Base-by-base conservation (phyloP, 495 filamentous ascomycete genomes). In the Chaetomium cochliodes region DNA sequence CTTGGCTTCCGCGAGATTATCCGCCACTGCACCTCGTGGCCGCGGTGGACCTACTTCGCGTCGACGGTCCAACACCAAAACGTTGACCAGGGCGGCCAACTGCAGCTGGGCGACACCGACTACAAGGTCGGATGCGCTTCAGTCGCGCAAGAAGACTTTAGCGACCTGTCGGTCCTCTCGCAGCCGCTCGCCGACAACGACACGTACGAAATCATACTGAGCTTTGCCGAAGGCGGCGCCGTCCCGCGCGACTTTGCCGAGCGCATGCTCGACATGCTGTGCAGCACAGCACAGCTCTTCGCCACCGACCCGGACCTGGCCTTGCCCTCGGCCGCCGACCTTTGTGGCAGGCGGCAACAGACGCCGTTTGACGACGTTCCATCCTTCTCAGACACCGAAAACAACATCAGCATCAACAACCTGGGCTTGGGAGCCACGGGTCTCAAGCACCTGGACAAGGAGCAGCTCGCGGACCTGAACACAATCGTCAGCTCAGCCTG, bases 1-100 rank as follows among this genome's bases (percentile, higher is more conserved):
- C 74, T 87, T 0, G 85, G 85, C 8, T 84, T 84, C 76, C 70
- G 80, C 4, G 83, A 87, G 49, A 89, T 88, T 54, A 79, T 87
- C 63, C 71, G 80, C 28, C 70, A 82, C 41, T 88, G 85, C 69
- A 87, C 83, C 9, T 76, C 83, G 56, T 87, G 85, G 86, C 82
- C 85, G 6, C 72, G 30, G 2, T 64, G 70, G 60, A 69, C 65
- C 20, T 68, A 69, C 68, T 75, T 73, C 41, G 42, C 66, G 0
- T 63, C 66, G 13, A 66, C 63, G 5, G 69, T 75, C 5, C 73
- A 75, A 56, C 66, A 73, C 64, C 73, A 73, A 69, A 69, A 71
- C 63, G 51, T 73, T 16, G 72, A 73, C 52, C 54, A 60, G 8
- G 28, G 50, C 16, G 52, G 25, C 41, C 37, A 16, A 0, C n/a